Evolutionary conservation across 2,329 filamentous ascomycete species (phyloP).

Genomic region (Trichoderma hamatum): DNA sequence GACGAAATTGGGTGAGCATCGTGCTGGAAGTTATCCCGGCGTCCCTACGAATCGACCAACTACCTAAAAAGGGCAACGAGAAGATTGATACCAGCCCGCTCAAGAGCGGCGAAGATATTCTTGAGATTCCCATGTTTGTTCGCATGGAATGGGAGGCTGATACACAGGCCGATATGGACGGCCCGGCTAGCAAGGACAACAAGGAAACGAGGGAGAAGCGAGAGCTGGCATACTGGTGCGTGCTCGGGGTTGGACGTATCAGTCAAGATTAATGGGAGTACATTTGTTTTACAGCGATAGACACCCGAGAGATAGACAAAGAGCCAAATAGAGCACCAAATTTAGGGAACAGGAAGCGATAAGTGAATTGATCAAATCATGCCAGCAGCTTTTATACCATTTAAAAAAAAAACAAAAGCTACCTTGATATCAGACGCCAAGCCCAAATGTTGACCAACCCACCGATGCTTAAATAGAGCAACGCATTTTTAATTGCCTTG

Average conservation of each 20-base stretch:
- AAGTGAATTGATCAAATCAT: conserved; percentile 42
- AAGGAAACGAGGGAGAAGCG: conserved; percentile 73
- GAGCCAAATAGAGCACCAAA: conserved; percentile 32
- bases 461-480: conserved; percentile 41
- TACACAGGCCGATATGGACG: conserved; percentile 64
- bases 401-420: conserved; percentile 46
- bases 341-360: conserved; percentile 24
- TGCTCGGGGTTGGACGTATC: conserved; percentile 84
- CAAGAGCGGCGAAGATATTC: conserved; percentile 61
- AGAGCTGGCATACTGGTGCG: conserved; percentile 95
- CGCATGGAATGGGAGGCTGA: conserved; percentile 87
- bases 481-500: conserved; percentile 31
- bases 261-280: conserved; percentile 46
- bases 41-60: conserved; percentile 49
- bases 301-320: conserved; percentile 45
- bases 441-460: conserved; percentile 48
- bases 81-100: conserved; percentile 51
- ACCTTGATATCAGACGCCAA: conserved; percentile 53
- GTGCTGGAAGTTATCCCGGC: conserved; percentile 85
- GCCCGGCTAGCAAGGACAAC: conserved; percentile 54
- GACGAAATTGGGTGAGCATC: conserved; percentile 92
- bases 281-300: conserved; percentile 33
- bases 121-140: conserved; percentile 95
- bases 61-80: conserved; percentile 39
- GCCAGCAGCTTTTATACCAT: conserved; percentile 47